These are phyloP conservation scores for Udeniomyces megalosporus DNA, from an alignment of 768 basidiomycete genomes.

Conservation along the genomic window DNA sequence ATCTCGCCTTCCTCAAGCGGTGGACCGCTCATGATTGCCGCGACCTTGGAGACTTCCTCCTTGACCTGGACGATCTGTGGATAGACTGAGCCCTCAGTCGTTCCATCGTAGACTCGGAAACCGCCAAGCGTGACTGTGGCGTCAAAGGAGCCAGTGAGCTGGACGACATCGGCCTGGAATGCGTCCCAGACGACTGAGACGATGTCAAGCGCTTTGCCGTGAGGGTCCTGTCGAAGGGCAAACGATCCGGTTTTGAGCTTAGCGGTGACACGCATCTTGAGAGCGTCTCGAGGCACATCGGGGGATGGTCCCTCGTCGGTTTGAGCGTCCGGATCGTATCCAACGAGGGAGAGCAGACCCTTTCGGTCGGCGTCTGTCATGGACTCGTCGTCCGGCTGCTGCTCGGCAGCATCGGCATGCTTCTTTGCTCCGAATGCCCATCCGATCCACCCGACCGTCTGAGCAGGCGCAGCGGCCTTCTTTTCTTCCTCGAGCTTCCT, in stretches of 20 bases:
- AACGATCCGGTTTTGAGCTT: conserved; percentile 79
- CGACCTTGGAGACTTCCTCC: conserved; percentile 26
- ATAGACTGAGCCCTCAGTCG: conserved; percentile 58
- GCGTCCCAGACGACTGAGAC: conserved; percentile 73
- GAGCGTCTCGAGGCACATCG: conserved; percentile 57
- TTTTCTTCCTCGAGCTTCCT: conserved; percentile 54
- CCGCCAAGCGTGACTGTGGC: conserved; percentile 67
- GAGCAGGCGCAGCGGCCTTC: conserved; percentile 40
- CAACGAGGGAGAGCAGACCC: conserved; percentile 14
- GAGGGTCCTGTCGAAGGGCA: conserved; percentile 58
- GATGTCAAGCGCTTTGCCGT: conserved; percentile 46
- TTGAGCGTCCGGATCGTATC: conserved; percentile 44
- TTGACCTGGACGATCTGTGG: conserved; percentile 81
- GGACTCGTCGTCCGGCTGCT: conserved; percentile 30
- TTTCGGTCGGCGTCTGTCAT: conserved; percentile 76
- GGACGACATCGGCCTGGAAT: conserved; percentile 66
- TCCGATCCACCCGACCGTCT: conserved; percentile 33
- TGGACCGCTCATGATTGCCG: conserved; percentile 10
- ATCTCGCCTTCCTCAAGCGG: neutral
- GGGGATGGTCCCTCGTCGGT: conserved; percentile 51
- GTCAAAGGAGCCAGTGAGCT: conserved; percentile 76
- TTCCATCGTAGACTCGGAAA: conserved; percentile 82
- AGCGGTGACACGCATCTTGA: conserved; percentile 57
- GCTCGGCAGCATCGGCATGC: conserved; percentile 28
- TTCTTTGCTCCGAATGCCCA: conserved; percentile 59